Base-by-base conservation (phyloP, 2,329 filamentous ascomycete genomes). In the Fusarium sp. region DNA sequence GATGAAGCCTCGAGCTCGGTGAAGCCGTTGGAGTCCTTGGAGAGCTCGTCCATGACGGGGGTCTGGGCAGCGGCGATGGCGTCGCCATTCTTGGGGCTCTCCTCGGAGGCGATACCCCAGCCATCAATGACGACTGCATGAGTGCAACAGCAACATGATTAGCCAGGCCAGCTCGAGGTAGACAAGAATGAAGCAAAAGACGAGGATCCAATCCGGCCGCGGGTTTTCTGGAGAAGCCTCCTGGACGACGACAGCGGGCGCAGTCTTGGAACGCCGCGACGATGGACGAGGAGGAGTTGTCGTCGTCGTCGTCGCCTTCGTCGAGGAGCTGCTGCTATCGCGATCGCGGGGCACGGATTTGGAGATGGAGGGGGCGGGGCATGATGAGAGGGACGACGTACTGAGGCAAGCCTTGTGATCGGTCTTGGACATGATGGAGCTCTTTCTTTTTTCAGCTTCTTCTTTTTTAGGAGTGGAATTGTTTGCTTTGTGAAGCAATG, bases 1-100 rank as follows among this genome's bases (percentile, higher is more conserved):
- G 97, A 98, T 3, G 97, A 98, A 68, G 97, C 97, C 79, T 99
- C 97, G 72, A 99, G 92, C 86, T 97, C 92, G 75, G 94, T 95
- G 86, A 93, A 99, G 72, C 95, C 95, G 80, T 96, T 92, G 35
- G 92, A 87, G 75, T 92, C 93, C 84, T 93, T 92, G 81, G 92
- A 94, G 83, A 99, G 95, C 71, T 91, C 91, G 84, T 98, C 96
- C 97, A 99, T 99, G 83, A 93, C 91, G 56, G 97, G 97, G 67
- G 97, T 98, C 76, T 98, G 89, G 78, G 96, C 97, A 74, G 94
- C 94, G 79, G 95, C 92, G 83, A 99, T 98, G 82, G 97, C 97
- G 87, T 99, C 96, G 84, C 97, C 96, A 85, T 97, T 85, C 81
- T 94, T 93, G 80, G 93, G 94, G 67, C 95, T 97, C 68, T 92